Conservation (phyloP, 208 protist species). For the Leishmania lainsoni region DNA sequence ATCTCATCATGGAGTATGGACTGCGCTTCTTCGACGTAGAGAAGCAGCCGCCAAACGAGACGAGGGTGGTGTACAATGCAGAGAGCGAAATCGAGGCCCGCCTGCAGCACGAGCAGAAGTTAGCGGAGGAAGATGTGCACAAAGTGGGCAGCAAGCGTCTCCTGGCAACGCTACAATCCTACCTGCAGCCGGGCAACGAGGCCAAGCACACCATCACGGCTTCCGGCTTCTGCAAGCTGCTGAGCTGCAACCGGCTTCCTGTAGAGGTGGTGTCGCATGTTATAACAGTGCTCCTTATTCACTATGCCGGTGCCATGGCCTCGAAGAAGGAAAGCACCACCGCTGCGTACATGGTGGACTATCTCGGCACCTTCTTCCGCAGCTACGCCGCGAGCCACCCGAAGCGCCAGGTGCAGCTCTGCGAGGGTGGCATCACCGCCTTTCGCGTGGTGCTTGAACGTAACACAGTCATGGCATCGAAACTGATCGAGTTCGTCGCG, state of each 20-base stretch:
- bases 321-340: conserved; percentile 33
- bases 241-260: conserved; percentile 86
- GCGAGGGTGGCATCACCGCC: conserved; percentile 59
- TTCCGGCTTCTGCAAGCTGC: conserved; percentile 85
- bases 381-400: conserved; percentile 86
- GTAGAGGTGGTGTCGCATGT: conserved; percentile 49
- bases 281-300: conserved; percentile 68
- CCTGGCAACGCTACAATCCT: conserved; percentile 52
- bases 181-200: conserved; percentile 39
- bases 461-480: conserved; percentile 36
- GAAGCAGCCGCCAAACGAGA: conserved; percentile 3
- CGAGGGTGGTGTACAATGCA: conserved; percentile 29
- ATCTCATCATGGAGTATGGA: conserved; percentile 89
- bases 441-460: conserved; percentile 57
- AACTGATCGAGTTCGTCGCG: conserved; percentile 64
- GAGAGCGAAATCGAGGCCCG: conserved; percentile 51
- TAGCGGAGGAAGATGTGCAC: conserved; percentile 86
- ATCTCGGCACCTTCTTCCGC: conserved; percentile 74
- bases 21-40: conserved; percentile 81
- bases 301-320: conserved; percentile 44
- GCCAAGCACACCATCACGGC: conserved; percentile 39
- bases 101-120: conserved; percentile 71
- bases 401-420: conserved; percentile 60
- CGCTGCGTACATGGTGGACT: conserved; percentile 61
- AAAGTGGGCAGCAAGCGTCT: conserved; percentile 75